Evolutionary conservation across 176 grass and related monocot species (phyloP).

Genomic region (Musa acuminata): DNA sequence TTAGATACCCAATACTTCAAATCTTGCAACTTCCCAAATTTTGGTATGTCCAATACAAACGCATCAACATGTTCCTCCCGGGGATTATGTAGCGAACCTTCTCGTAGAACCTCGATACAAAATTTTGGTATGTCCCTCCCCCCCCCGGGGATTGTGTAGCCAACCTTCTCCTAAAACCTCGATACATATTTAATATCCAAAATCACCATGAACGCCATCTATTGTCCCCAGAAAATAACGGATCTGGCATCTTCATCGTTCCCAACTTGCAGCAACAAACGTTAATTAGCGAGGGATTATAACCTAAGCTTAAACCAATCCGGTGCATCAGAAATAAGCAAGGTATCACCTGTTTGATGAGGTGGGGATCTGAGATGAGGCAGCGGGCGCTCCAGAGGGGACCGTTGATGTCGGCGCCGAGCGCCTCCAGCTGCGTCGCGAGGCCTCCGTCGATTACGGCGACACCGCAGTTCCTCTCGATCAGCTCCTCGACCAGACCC

Average conservation of each 20-base stretch:
- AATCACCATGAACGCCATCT: neutral
- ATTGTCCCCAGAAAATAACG: neutral
- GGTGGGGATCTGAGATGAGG: constrained; percentile 57
- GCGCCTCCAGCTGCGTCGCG: constrained; percentile 78
- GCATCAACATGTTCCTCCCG: neutral
- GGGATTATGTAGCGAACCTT: neutral
- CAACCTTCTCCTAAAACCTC: neutral
- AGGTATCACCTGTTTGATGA: constrained; percentile 48
- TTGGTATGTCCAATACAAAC: neutral
- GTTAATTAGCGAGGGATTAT: neutral
- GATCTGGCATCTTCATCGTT: neutral
- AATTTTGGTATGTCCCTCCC: no score
- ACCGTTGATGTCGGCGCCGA: constrained; percentile 81
- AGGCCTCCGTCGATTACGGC: constrained; percentile 74
- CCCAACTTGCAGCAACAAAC: neutral
- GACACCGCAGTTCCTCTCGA: constrained; percentile 53
- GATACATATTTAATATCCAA: neutral
- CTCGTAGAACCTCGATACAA: no score
- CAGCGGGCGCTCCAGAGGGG: constrained; percentile 70
- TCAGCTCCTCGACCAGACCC: constrained; percentile 35
- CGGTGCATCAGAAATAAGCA: neutral
- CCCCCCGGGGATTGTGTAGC: neutral
- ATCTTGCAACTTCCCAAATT: neutral
- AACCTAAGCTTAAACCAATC: neutral
- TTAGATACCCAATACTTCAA: neutral